Conservation (phyloP, 2,329 filamentous ascomycete species). For the Pseudogymnoascus sp. region DNA sequence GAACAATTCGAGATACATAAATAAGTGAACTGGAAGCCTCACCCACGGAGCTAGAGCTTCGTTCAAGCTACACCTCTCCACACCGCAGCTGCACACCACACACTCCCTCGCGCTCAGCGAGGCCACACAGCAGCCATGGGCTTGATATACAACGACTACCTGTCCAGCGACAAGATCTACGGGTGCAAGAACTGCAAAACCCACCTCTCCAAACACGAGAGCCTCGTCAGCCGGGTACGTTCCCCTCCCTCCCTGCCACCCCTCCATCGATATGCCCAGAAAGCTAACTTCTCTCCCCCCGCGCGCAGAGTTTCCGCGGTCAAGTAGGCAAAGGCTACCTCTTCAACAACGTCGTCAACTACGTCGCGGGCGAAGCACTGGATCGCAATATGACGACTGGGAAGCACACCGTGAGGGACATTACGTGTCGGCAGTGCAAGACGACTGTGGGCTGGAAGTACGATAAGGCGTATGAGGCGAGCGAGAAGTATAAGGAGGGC, state of each 20-base stretch:
- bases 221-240: conserved; percentile 86
- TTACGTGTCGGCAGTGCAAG: conserved; percentile 82
- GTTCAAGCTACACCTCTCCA: not conserved
- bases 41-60: not conserved
- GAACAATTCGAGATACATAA: not conserved
- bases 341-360: conserved; percentile 90
- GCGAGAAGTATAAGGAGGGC: conserved; percentile 97
- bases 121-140: conserved; percentile 54
- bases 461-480: conserved; percentile 86
- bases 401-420: conserved; percentile 87
- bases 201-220: conserved; percentile 88
- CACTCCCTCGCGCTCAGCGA: not conserved
- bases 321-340: conserved; percentile 98
- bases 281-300: not conserved
- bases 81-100: not conserved
- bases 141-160: conserved; percentile 84
- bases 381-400: conserved; percentile 99
- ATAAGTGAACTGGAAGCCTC: not conserved
- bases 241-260: conserved; percentile 10
- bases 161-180: conserved; percentile 79
- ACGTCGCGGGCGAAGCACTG: conserved; percentile 71
- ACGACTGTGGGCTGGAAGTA: conserved; percentile 98
- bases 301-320: conserved; percentile 87
- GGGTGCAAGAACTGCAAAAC: conserved; percentile 94
- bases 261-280: conserved; percentile 9